Conservation (phyloP, 2,329 filamentous ascomycete species). For the Metarhizium sp. region DNA sequence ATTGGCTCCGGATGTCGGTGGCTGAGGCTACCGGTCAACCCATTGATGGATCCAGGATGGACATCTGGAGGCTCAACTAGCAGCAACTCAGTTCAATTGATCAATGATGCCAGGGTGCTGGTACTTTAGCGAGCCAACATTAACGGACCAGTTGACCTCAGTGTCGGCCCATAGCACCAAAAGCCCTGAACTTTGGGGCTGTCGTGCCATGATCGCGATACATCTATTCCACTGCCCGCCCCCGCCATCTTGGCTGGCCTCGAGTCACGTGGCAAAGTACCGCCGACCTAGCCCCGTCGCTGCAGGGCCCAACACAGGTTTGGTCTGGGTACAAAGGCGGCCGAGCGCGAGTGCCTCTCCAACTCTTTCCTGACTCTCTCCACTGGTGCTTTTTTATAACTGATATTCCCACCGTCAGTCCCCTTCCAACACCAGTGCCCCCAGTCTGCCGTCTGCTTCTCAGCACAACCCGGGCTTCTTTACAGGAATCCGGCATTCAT, state of each 20-base stretch:
- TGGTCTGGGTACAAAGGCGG: slow-evolving; percentile 17
- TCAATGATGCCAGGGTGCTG: no score
- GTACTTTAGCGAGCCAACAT: no score
- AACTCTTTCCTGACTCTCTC: slow-evolving; percentile 31
- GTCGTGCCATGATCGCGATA: background rate
- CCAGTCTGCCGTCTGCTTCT: slow-evolving; percentile 11
- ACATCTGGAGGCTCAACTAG: no score
- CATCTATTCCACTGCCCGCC: background rate
- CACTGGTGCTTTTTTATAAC: slow-evolving; percentile 23
- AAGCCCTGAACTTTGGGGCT: no score
- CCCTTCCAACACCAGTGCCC: slow-evolving; percentile 22
- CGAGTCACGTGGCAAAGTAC: background rate
- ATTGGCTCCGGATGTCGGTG: no score
- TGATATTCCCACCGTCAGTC: slow-evolving; percentile 22
- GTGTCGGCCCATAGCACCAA: no score
- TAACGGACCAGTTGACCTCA: no score
- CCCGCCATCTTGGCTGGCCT: background rate
- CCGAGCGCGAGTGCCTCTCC: slow-evolving; percentile 17
- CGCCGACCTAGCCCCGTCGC: background rate
- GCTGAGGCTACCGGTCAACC: no score
- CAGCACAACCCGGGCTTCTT: slow-evolving; percentile 1
- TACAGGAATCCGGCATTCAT: slow-evolving; percentile 9
- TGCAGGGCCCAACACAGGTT: slow-evolving; percentile 10
- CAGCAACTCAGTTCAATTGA: no score
- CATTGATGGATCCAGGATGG: no score